A percentile compares a stretch with the other conserved stretches of the same genome.
These are phyloP conservation scores for Chrysoporthe puriensis DNA, from an alignment of 2,329 filamentous ascomycete species.

Conservation along the genomic window DNA sequence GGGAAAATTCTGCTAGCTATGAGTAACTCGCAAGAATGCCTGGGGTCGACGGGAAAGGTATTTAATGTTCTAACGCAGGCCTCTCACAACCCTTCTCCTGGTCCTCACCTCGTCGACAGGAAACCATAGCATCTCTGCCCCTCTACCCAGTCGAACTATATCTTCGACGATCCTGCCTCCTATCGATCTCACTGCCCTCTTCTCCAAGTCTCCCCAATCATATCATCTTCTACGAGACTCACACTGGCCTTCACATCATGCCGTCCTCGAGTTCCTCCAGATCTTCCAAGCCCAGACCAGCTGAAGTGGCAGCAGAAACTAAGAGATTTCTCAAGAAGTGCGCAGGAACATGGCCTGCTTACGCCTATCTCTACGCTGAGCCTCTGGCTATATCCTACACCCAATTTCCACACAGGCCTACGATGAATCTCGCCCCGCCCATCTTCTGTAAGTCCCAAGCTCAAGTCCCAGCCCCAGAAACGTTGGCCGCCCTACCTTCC, in stretches of 20 bases:
- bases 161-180: neutral
- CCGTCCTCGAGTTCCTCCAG: constrained; percentile 41
- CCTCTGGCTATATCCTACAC: constrained; percentile 47
- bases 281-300: constrained; percentile 62
- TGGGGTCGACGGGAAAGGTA: constrained; percentile 10
- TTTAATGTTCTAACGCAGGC: constrained; percentile 21
- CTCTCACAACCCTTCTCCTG: neutral
- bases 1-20: constrained; percentile 21
- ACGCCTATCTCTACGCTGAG: constrained; percentile 62
- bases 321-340: constrained; percentile 66
- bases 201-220: neutral
- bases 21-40: constrained; percentile 7
- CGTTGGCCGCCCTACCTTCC: constrained; percentile 1
- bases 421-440: constrained; percentile 45
- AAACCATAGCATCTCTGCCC: neutral
- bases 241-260: constrained; percentile 44
- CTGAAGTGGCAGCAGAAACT: constrained; percentile 74
- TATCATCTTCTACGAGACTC: neutral
- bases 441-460: constrained; percentile 45
- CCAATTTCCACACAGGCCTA: constrained; percentile 43
- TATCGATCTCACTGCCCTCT: neutral
- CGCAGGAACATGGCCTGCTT: constrained; percentile 56
- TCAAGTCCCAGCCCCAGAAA: neutral
- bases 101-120: neutral
- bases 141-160: neutral